Evolutionary conservation across 441 rosid species (phyloP).

Genomic region (Geranium incanum): DNA sequence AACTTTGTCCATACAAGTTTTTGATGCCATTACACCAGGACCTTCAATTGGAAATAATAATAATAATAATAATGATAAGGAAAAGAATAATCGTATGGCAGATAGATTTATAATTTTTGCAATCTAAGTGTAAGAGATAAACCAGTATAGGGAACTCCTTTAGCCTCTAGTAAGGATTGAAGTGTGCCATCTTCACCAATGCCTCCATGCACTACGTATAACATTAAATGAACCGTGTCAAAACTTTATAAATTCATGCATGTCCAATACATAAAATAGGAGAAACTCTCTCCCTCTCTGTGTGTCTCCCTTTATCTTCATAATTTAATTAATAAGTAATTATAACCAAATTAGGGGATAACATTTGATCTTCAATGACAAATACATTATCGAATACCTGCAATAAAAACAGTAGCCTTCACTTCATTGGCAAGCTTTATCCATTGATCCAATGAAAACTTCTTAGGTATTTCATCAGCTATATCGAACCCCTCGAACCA

Average conservation of each 20-base stretch:
- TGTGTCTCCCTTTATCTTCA: background rate
- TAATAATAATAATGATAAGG: slow-evolving; percentile 15
- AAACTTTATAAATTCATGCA: background rate
- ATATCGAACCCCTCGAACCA: slow-evolving; percentile 87
- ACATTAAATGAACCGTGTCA: slow-evolving; percentile 20
- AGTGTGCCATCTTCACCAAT: slow-evolving; percentile 96
- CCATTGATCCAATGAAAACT: slow-evolving; percentile 64
- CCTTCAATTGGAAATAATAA: slow-evolving; percentile 38
- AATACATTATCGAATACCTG: slow-evolving; percentile 43
- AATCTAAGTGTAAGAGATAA: slow-evolving; percentile 1
- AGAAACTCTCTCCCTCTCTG: background rate
- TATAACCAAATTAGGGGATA: slow-evolving; percentile 5
- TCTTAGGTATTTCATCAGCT: slow-evolving; percentile 55
- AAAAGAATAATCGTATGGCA: slow-evolving; percentile 6
- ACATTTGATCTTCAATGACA: background rate
- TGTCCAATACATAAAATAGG: background rate
- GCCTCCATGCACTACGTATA: slow-evolving; percentile 79
- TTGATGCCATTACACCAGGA: slow-evolving; percentile 77
- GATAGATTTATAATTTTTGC: background rate
- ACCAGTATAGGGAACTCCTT: slow-evolving; percentile 84
- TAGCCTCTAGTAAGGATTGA: slow-evolving; percentile 69
- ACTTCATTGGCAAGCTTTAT: slow-evolving; percentile 56
- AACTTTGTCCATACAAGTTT: slow-evolving; percentile 88
- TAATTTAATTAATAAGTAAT: background rate
- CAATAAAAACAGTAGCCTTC: slow-evolving; percentile 74